Percentiles rank a stretch among this genome's conserved stretches.
Evolutionary conservation across 805 yeast species (phyloP).

Genomic region (Candida chauliodis): DNA sequence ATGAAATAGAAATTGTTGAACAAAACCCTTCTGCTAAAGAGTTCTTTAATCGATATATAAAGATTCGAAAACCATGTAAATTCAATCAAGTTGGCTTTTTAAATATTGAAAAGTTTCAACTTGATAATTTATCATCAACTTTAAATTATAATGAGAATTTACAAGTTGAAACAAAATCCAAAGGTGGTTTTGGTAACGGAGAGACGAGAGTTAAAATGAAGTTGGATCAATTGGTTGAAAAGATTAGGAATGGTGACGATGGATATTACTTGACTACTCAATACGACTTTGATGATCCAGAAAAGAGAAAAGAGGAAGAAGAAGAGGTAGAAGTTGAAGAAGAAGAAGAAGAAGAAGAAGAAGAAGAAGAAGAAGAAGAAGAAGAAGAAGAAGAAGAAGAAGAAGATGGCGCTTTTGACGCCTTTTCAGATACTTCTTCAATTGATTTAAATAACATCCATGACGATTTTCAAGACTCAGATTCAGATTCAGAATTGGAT

Average conservation of each 20-base stretch:
- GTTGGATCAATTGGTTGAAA: conserved; percentile 45
- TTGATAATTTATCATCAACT: conserved; percentile 32
- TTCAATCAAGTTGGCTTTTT: conserved; percentile 17
- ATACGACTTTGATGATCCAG: conserved; percentile 45
- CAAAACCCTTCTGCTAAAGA: background rate
- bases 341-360: conserved; percentile 8
- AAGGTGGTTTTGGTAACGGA: conserved; percentile 56
- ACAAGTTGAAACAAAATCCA: conserved; percentile 55
- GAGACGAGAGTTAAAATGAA: conserved; percentile 48
- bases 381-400: conserved; percentile 18
- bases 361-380: conserved; percentile 19
- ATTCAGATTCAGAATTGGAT: conserved; percentile 16
- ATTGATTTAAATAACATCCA: conserved; percentile 28
- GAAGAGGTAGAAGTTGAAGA: conserved; percentile 17
- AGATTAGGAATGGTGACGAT: conserved; percentile 34
- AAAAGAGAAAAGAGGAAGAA: conserved; percentile 12
- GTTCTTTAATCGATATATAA: conserved; percentile 40
- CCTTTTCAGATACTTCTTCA: conserved; percentile 21
- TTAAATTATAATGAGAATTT: conserved; percentile 35
- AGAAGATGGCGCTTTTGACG: conserved; percentile 13
- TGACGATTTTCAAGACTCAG: conserved; percentile 48
- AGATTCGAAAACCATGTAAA: conserved; percentile 48
- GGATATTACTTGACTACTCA: conserved; percentile 67
- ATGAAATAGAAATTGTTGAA: background rate
- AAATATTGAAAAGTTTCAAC: conserved; percentile 27